Percentiles rank a stretch among this genome's conserved stretches.
These are phyloP conservation scores for Scheffersomyces quercinus DNA, from an alignment of 1,139 yeast species.

Conservation along the genomic window DNA sequence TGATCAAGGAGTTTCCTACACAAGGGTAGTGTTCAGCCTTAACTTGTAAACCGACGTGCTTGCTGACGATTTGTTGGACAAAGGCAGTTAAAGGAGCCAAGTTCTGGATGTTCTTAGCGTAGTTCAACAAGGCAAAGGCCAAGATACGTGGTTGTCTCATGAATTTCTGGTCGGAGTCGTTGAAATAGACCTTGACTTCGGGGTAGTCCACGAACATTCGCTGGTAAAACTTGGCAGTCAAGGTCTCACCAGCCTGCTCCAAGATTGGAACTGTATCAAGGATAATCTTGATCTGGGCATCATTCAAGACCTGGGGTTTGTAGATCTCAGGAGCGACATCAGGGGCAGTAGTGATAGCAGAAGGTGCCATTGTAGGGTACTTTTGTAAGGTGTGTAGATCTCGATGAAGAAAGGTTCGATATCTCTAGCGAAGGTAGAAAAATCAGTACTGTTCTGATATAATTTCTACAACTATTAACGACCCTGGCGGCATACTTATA, in stretches of 20 bases:
- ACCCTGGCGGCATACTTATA: too few species aligned
- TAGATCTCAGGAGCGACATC: conserved; percentile 9
- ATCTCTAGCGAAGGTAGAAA: background rate
- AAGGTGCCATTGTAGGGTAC: background rate
- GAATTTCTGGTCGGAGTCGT: conserved; percentile 55
- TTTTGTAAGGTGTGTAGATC: background rate
- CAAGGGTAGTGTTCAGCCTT: conserved; percentile 64
- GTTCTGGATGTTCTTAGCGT: conserved; percentile 66
- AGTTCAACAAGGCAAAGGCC: conserved; percentile 61
- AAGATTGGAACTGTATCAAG: conserved; percentile 61
- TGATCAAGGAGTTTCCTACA: conserved; percentile 58
- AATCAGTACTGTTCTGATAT: background rate
- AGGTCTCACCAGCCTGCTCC: conserved; percentile 53
- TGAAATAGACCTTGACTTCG: conserved; percentile 60
- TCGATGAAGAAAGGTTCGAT: background rate
- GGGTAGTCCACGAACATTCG: conserved; percentile 56
- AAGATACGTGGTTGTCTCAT: conserved; percentile 64
- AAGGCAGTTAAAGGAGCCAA: conserved; percentile 53
- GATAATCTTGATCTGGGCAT: conserved; percentile 39
- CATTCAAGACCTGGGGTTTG: conserved; percentile 24
- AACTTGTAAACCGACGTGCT: conserved; percentile 66
- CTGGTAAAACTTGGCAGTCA: conserved; percentile 56
- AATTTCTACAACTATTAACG: too few species aligned
- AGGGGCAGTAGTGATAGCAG: background rate
- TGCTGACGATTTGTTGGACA: conserved; percentile 61